phyloP scores from a whole-genome alignment of 2,329 filamentous ascomycete species.

The Stachybotrys chartarum region DNA sequence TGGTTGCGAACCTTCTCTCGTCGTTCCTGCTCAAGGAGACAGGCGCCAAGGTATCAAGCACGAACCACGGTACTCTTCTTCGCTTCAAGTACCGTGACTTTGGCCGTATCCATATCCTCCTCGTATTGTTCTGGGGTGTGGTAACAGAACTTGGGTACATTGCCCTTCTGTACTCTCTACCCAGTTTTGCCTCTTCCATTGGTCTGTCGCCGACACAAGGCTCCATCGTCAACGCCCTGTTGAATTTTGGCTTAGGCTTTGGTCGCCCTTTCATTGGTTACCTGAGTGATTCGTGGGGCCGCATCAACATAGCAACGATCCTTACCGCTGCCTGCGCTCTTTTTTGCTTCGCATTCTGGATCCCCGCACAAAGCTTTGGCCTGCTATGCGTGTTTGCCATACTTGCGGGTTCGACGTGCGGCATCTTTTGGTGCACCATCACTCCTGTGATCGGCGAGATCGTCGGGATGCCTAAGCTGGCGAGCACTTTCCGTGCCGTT shows the following conservation, averaged over 20 bases:
- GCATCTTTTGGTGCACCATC: constrained; percentile 52
- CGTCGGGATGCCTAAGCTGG: constrained; percentile 50
- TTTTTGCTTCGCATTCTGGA: constrained; percentile 55
- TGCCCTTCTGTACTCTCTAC: constrained; percentile 54
- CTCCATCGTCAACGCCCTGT: constrained; percentile 49
- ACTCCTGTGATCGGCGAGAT: constrained; percentile 55
- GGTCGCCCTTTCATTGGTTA: constrained; percentile 55
- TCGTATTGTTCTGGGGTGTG: constrained; percentile 50
- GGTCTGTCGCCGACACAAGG: constrained; percentile 53
- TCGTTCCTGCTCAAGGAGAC: constrained; percentile 39
- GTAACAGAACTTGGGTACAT: constrained; percentile 59
- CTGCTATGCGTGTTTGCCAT: constrained; percentile 53
- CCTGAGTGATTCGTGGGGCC: constrained; percentile 51
- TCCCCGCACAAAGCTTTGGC: constrained; percentile 49
- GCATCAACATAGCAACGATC: constrained; percentile 53
- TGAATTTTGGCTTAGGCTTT: constrained; percentile 55
- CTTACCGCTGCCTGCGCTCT: constrained; percentile 34
- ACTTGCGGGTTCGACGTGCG: constrained; percentile 37
- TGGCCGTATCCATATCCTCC: constrained; percentile 34
- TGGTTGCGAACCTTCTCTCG: constrained; percentile 46
- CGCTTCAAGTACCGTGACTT: constrained; percentile 32
- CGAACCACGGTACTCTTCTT: neutral
- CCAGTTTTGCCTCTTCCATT: constrained; percentile 52
- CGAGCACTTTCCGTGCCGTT: constrained; percentile 48
- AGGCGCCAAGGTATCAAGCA: neutral